Evolutionary conservation across 106 monocot species (phyloP).

Genomic region (Dendrobium huoshanense): DNA sequence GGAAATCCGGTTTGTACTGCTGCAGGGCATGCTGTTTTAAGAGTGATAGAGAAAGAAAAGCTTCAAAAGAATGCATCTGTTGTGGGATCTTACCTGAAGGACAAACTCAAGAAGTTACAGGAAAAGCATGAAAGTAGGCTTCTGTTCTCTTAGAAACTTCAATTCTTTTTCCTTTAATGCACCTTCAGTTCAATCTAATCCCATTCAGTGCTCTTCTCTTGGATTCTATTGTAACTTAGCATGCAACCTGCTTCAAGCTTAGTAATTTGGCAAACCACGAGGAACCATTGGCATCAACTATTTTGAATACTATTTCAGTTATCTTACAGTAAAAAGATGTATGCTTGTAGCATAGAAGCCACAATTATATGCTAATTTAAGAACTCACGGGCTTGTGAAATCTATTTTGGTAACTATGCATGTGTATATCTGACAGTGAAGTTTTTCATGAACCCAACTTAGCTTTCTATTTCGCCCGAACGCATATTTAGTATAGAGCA

Average conservation of each 20-base stretch:
- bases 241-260: not conserved
- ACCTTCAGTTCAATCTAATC: not conserved
- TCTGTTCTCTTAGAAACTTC: not conserved
- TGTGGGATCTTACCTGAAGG: slow-evolving; percentile 70
- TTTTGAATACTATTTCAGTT: not conserved
- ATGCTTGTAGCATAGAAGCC: not conserved
- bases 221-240: not conserved
- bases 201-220: not conserved
- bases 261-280: not conserved
- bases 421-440: not conserved
- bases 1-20: slow-evolving; percentile 77
- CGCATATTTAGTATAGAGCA: not conserved
- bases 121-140: slow-evolving; percentile 70
- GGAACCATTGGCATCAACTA: not conserved
- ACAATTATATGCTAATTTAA: not conserved
- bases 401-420: not conserved
- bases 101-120: slow-evolving; percentile 38
- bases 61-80: slow-evolving; percentile 65
- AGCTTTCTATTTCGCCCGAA: too few species aligned
- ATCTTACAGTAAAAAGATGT: not conserved
- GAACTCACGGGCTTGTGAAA: not conserved
- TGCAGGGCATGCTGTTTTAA: slow-evolving; percentile 61
- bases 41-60: slow-evolving; percentile 66
- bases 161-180: not conserved
- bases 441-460: too few species aligned